phyloP scores from a whole-genome alignment of 2,329 filamentous ascomycete genomes.

The Aspergillus glaucus region DNA sequence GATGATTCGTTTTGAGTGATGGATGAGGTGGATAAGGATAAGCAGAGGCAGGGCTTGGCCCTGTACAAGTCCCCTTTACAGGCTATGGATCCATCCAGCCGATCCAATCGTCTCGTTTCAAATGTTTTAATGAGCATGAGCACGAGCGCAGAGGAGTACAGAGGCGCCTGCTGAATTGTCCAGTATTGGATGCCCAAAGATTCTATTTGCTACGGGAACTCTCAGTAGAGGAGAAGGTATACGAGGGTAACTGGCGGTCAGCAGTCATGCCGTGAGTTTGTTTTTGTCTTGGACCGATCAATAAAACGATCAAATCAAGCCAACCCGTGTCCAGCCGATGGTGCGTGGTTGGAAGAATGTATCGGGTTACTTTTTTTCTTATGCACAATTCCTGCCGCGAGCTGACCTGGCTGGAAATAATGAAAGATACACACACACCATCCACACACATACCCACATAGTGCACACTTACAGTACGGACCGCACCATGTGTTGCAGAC shows the following conservation, averaged over 20 bases:
- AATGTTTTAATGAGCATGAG: not conserved
- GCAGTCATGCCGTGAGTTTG: not conserved
- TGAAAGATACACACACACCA: not conserved
- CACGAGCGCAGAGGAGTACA: too few relatives aligned
- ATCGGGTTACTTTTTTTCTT: too few relatives aligned
- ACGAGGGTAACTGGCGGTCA: not conserved
- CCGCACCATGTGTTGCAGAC: not conserved
- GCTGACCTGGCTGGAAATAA: not conserved
- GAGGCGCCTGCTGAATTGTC: not conserved
- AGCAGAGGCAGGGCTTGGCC: not conserved
- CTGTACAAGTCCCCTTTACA: not conserved
- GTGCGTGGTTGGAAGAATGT: not conserved
- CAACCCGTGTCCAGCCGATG: not conserved
- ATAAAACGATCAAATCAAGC: not conserved
- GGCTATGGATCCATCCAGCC: not conserved
- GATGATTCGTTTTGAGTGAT: too few relatives aligned
- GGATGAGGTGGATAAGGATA: too few relatives aligned
- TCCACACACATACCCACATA: not conserved
- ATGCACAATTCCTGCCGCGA: not conserved
- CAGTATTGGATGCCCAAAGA: not conserved
- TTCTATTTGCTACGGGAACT: not conserved
- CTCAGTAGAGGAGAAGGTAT: too few relatives aligned
- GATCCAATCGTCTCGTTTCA: not conserved
- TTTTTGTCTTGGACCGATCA: too few relatives aligned
- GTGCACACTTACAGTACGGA: not conserved